Evolutionary conservation across 2,329 filamentous ascomycete species (phyloP).

Genomic region (Neonectria magnoliae): DNA sequence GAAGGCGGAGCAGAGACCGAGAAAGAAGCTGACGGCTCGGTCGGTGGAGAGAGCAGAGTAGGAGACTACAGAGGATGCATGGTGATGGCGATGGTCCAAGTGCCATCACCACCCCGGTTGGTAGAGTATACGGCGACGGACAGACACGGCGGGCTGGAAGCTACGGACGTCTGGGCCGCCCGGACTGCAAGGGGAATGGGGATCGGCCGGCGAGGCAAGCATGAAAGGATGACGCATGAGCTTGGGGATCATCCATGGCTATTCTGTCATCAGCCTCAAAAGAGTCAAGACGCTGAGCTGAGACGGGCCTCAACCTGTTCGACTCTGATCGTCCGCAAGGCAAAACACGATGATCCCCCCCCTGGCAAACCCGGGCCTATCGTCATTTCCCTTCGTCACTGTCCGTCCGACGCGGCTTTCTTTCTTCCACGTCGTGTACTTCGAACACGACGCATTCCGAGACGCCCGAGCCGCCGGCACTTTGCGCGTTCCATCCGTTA

Average conservation of each 20-base stretch:
- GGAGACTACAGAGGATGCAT: background rate
- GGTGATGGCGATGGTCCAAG: constrained; percentile 7
- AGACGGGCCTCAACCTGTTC: background rate
- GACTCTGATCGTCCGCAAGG: background rate
- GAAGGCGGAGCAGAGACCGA: background rate
- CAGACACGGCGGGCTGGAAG: background rate
- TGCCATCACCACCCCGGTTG: constrained; percentile 6
- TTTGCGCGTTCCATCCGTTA: background rate
- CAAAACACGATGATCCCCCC: background rate
- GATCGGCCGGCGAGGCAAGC: background rate
- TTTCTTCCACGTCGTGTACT: background rate
- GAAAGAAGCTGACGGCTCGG: background rate
- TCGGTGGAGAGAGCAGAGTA: background rate
- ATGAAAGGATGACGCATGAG: background rate
- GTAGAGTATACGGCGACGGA: background rate
- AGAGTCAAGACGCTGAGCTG: background rate
- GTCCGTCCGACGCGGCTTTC: background rate
- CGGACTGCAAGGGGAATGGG: background rate
- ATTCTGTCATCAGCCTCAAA: background rate
- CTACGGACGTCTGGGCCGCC: background rate
- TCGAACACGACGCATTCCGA: background rate
- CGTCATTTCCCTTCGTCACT: background rate
- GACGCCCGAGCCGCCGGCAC: background rate
- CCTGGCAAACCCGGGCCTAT: background rate
- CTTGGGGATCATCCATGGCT: background rate